Conservation (phyloP, 495 filamentous ascomycete genomes). For the Penicillium canariense region DNA sequence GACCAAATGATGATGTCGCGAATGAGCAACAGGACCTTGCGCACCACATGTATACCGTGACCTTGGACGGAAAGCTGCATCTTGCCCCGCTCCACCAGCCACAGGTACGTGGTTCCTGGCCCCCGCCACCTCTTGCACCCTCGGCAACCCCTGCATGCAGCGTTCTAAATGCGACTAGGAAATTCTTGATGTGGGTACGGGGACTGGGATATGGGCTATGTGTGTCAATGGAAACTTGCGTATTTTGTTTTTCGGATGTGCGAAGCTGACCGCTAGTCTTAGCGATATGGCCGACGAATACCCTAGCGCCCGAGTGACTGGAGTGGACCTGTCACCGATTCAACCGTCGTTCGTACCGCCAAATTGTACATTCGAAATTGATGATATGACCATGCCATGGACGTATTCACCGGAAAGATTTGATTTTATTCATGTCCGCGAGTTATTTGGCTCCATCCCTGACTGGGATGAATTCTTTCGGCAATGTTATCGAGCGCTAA, state of each 20-base stretch:
- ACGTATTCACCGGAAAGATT: constrained; percentile 51
- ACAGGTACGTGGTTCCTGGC: constrained; percentile 16
- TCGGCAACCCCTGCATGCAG: not conserved
- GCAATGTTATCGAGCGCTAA: constrained; percentile 40
- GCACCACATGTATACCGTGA: constrained; percentile 35
- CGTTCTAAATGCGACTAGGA: constrained; percentile 15
- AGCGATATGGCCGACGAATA: constrained; percentile 53
- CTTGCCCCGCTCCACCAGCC: constrained; percentile 45
- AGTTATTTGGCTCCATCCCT: constrained; percentile 55
- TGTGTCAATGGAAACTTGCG: not conserved
- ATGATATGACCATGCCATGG: constrained; percentile 57
- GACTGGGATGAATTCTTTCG: constrained; percentile 54
- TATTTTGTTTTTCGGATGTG: too few relatives aligned
- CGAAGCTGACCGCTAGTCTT: not conserved
- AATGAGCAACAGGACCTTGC: constrained; percentile 29
- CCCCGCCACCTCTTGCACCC: not conserved
- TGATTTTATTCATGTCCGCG: constrained; percentile 65
- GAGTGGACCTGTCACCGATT: constrained; percentile 48
- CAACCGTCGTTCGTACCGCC: constrained; percentile 42
- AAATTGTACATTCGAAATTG: constrained; percentile 56
- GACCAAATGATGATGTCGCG: constrained; percentile 29
- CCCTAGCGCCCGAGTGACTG: constrained; percentile 40
- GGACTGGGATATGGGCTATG: constrained; percentile 46
- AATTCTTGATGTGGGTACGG: constrained; percentile 55
- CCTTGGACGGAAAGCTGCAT: constrained; percentile 48